Evolutionary conservation across 2,329 filamentous ascomycete genomes (phyloP).

Genomic region (Pseudocercospora crystallina): DNA sequence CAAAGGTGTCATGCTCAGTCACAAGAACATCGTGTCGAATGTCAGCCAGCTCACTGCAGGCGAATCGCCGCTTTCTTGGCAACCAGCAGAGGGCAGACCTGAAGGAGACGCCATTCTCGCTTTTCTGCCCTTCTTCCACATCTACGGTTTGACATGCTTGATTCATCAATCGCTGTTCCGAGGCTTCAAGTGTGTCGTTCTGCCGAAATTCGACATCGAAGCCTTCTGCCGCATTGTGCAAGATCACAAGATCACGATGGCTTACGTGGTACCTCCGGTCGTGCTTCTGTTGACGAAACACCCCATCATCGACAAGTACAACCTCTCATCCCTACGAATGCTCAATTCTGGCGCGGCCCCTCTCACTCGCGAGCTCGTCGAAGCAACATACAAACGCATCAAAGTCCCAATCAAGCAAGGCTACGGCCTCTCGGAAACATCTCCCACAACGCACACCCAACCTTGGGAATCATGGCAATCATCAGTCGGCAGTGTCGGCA

Average conservation of each 20-base stretch:
- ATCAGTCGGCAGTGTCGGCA: slow-evolving; percentile 75
- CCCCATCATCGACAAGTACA: slow-evolving; percentile 74
- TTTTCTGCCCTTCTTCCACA: slow-evolving; percentile 86
- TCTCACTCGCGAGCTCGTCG: slow-evolving; percentile 75
- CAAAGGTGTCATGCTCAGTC: slow-evolving; percentile 74
- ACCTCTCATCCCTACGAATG: slow-evolving; percentile 76
- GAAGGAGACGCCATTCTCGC: slow-evolving; percentile 72
- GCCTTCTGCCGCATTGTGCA: slow-evolving; percentile 76
- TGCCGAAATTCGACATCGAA: slow-evolving; percentile 79
- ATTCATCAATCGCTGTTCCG: slow-evolving; percentile 67
- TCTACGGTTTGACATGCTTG: slow-evolving; percentile 76
- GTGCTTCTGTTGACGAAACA: slow-evolving; percentile 78
- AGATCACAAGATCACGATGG: slow-evolving; percentile 70
- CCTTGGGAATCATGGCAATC: slow-evolving; percentile 73
- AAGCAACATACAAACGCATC: slow-evolving; percentile 71
- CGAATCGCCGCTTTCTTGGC: slow-evolving; percentile 52
- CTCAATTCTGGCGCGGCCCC: slow-evolving; percentile 87
- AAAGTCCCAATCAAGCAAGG: slow-evolving; percentile 85
- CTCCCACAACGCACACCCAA: slow-evolving; percentile 72
- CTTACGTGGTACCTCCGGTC: slow-evolving; percentile 82
- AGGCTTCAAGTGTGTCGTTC: slow-evolving; percentile 67
- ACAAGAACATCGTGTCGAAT: slow-evolving; percentile 80
- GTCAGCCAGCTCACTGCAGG: slow-evolving; percentile 43
- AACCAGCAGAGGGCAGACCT: slow-evolving; percentile 45
- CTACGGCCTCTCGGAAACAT: slow-evolving; percentile 86